phyloP scores from a whole-genome alignment of 495 filamentous ascomycete genomes.

The Aspergillus avenaceus region DNA sequence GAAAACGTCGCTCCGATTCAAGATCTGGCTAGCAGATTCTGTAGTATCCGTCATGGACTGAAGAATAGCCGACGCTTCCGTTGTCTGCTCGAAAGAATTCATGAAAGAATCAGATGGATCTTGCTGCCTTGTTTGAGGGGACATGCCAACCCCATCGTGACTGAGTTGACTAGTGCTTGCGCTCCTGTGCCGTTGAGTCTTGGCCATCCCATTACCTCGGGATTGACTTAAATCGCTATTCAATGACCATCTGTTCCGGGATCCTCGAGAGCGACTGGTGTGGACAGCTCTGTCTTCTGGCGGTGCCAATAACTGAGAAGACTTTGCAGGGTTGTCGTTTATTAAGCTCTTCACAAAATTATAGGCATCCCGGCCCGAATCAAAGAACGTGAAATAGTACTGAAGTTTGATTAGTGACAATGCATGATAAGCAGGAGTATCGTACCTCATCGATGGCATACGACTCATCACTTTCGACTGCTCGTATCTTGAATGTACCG shows the following conservation, averaged over 20 bases:
- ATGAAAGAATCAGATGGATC: slow-evolving; percentile 75
- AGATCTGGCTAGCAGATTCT: slow-evolving; percentile 84
- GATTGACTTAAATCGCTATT: slow-evolving; percentile 20
- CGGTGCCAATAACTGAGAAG: slow-evolving; percentile 23
- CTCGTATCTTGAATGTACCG: slow-evolving; percentile 89
- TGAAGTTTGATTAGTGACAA: slow-evolving; percentile 33
- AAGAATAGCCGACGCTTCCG: slow-evolving; percentile 61
- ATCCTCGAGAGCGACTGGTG: slow-evolving; percentile 16
- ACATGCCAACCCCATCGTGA: slow-evolving; percentile 27
- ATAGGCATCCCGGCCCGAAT: slow-evolving; percentile 79
- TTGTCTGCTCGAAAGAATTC: slow-evolving; percentile 65
- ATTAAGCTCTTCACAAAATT: slow-evolving; percentile 71
- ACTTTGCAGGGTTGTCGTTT: slow-evolving; percentile 56
- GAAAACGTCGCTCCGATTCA: slow-evolving; percentile 84
- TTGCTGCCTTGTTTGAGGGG: slow-evolving; percentile 48
- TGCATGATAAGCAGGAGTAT: neutral
- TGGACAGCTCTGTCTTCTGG: slow-evolving; percentile 14
- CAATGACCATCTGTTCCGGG: slow-evolving; percentile 28
- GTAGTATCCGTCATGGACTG: slow-evolving; percentile 72
- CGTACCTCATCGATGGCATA: slow-evolving; percentile 91
- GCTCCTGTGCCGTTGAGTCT: slow-evolving; percentile 43
- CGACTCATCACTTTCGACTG: slow-evolving; percentile 88
- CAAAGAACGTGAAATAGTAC: slow-evolving; percentile 98
- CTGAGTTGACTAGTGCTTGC: slow-evolving; percentile 51
- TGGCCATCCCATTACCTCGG: slow-evolving; percentile 15